These are phyloP conservation scores for Trichoderma reesei DNA, from an alignment of 495 filamentous ascomycete species.

Conservation along the genomic window DNA sequence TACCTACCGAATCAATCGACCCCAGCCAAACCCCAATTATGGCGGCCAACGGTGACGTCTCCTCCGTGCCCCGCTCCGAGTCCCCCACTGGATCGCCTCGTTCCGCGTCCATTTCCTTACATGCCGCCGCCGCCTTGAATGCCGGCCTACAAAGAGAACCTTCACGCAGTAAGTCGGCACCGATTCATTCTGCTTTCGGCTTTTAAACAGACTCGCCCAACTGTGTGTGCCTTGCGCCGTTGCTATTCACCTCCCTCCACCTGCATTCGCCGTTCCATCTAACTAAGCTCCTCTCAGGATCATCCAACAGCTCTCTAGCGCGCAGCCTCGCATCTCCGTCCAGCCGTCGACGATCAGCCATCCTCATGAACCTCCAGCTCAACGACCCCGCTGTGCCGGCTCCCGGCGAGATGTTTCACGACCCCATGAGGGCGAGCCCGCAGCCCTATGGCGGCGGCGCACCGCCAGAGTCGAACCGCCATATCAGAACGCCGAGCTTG, in stretches of 20 bases:
- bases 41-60: constrained; percentile 9
- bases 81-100: constrained; percentile 46
- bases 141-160: constrained; percentile 38
- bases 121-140: constrained; percentile 60
- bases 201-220: neutral
- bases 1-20: too few species aligned
- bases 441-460: constrained; percentile 43
- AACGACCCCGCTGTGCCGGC: constrained; percentile 54
- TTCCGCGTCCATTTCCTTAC: constrained; percentile 52
- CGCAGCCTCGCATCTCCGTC: constrained; percentile 47
- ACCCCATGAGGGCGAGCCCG: constrained; percentile 42
- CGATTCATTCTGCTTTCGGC: neutral
- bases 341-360: constrained; percentile 53
- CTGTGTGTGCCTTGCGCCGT: neutral
- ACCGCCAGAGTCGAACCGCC: constrained; percentile 50
- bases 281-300: constrained; percentile 26
- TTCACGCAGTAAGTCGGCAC: constrained; percentile 1
- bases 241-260: neutral
- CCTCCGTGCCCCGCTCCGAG: constrained; percentile 16
- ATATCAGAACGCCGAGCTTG: constrained; percentile 60
- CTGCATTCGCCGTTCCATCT: neutral
- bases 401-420: constrained; percentile 52
- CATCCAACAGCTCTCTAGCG: constrained; percentile 44
- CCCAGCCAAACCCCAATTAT: neutral
- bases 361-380: constrained; percentile 64